Evolutionary conservation across 805 yeast species (phyloP), one percentile per base, ranked within the genome.

Genomic region (Metschnikowia cerradonensis): DNA sequence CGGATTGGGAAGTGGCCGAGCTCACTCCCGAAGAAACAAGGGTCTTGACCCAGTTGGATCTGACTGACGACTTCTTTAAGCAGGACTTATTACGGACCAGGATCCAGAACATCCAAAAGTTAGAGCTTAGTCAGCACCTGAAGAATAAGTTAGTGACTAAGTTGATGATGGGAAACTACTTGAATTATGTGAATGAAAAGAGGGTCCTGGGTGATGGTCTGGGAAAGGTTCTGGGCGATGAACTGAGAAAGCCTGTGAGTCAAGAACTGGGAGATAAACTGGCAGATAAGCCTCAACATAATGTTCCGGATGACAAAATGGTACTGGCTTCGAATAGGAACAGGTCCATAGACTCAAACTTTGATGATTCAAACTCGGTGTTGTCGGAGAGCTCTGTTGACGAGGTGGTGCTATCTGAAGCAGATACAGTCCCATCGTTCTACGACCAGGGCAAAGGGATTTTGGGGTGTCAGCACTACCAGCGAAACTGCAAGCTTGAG

Each of bases 401-500:
- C 33, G 78, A 73, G 57, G 83, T 81, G 2, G 62, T 73, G 2
- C 65, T 83, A 1, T 70, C 78, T 0, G 77, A 73, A 6, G 60
- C 63, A 15, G 90, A 84, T 58, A 71, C 65, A 39, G 50, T 58
- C 20, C 80, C 84, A 0, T 67, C 82, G 0, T 84, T 72, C 59
- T 73, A 75, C 58, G 75, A 77, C 56, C 60, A 66, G 31, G 68
- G 67, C 13, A 70, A 60, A n/a, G 46, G 71, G 2, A 69, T 79
- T 1, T 64, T 84, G 30, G 97, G 97, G 2, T 91, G 97, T 64
- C 71, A 70, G 19, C 97, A 91, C 67, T 91, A 91, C 67, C 86
- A 82, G 61, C 71, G 96, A 33, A 84, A 84, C 53, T 90, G 96
- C 69, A 90, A 90, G 64, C 67, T 88, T 45, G 94, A 88, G 60